Evolutionary conservation across 257 asterid genomes (phyloP).

Genomic region (Perilla frutescens): DNA sequence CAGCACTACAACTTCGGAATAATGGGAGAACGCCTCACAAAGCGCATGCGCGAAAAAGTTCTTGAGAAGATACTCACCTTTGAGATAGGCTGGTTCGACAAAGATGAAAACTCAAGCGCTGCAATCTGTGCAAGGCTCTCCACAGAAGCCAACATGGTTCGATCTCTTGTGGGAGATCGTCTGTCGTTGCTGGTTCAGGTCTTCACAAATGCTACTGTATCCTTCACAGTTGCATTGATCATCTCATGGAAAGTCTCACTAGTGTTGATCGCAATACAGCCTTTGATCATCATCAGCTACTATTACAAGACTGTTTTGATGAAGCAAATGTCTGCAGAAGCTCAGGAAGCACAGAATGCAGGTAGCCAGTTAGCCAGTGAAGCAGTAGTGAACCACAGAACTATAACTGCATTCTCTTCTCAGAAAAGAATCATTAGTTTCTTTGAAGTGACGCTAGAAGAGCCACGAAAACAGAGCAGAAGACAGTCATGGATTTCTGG

Average conservation of each 20-base stretch:
- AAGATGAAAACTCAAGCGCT: conserved; percentile 48
- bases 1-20: conserved; percentile 59
- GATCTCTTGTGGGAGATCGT: conserved; percentile 60
- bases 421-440: conserved; percentile 44
- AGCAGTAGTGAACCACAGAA: conserved; percentile 55
- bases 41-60: conserved; percentile 48
- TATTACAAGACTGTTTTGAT: conserved; percentile 46
- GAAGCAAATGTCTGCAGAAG: conserved; percentile 49
- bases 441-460: conserved; percentile 44
- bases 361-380: conserved; percentile 65
- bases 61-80: conserved; percentile 51
- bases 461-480: conserved; percentile 46
- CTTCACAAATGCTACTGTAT: conserved; percentile 36
- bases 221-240: conserved; percentile 45
- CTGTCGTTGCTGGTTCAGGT: conserved; percentile 48
- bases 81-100: conserved; percentile 61
- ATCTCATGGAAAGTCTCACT: conserved; percentile 52
- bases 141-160: conserved; percentile 49
- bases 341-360: conserved; percentile 50
- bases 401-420: conserved; percentile 54
- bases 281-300: conserved; percentile 46
- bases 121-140: conserved; percentile 54
- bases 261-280: conserved; percentile 50
- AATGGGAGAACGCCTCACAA: conserved; percentile 61
- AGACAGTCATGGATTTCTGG: conserved; percentile 64